phyloP scores from a whole-genome alignment of 805 yeast genomes.

The Monosporozyma siamensis region DNA sequence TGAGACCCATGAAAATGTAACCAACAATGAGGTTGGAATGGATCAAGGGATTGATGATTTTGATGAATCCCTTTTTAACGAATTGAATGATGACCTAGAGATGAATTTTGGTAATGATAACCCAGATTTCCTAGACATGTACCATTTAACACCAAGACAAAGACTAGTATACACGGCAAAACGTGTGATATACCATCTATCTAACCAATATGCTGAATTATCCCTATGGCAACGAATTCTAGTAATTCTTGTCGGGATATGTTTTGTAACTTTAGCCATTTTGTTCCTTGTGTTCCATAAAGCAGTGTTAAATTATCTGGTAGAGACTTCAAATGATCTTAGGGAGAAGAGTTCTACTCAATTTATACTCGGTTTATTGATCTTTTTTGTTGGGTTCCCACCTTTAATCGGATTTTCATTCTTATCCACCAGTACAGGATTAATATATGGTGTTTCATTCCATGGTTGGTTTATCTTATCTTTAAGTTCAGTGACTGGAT shows the following conservation, averaged over 20 bases:
- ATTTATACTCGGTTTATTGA: slow-evolving; percentile 39
- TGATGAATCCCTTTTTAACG: slow-evolving; percentile 3
- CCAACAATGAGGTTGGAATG: not conserved
- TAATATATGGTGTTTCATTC: slow-evolving; percentile 67
- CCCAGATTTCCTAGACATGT: slow-evolving; percentile 26
- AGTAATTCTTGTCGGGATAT: slow-evolving; percentile 9
- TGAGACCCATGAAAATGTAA: not conserved
- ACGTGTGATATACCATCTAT: slow-evolving; percentile 8
- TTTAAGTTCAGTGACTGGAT: slow-evolving; percentile 59
- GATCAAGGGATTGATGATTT: slow-evolving; percentile 3
- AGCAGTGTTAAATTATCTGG: slow-evolving; percentile 27
- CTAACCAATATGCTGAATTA: slow-evolving; percentile 13
- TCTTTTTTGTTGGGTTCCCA: slow-evolving; percentile 74
- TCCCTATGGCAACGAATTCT: slow-evolving; percentile 19
- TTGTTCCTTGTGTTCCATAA: slow-evolving; percentile 22
- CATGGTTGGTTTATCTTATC: slow-evolving; percentile 75
- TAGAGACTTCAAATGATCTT: slow-evolving; percentile 39
- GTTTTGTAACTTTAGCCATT: slow-evolving; percentile 12
- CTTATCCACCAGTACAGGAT: slow-evolving; percentile 58
- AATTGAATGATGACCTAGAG: slow-evolving; percentile 9
- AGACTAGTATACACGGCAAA: slow-evolving; percentile 19
- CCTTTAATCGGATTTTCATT: slow-evolving; percentile 80
- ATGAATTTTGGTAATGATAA: slow-evolving; percentile 14
- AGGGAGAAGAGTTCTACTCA: slow-evolving; percentile 33
- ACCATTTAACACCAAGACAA: slow-evolving; percentile 27